Percentiles rank a stretch among this genome's conserved stretches.
phyloP scores from a whole-genome alignment of 2,329 filamentous ascomycete genomes.

The Remersonia thermophila region DNA sequence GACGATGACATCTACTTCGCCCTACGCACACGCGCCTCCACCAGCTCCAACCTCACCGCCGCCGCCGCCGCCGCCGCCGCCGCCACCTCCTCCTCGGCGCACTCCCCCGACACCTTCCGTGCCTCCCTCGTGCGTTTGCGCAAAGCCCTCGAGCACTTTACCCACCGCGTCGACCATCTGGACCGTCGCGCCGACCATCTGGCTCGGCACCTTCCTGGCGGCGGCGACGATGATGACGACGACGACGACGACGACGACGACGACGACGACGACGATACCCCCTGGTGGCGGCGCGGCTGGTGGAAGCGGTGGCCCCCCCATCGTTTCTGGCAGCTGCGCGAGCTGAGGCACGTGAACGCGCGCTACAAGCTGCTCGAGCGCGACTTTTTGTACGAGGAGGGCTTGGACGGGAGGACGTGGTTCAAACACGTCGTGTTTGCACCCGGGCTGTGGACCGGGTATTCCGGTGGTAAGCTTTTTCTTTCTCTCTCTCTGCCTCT shows the following conservation, averaged over 20 bases:
- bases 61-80: neutral
- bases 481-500: too few relatives aligned
- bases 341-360: constrained; percentile 56
- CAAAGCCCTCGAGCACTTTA: constrained; percentile 22
- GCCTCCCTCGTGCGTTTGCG: constrained; percentile 22
- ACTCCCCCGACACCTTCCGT: constrained; percentile 11
- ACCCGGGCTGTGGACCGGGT: constrained; percentile 83
- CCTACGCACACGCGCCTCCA: constrained; percentile 21
- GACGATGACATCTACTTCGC: constrained; percentile 23
- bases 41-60: constrained; percentile 1
- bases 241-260: too few relatives aligned
- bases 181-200: constrained; percentile 29
- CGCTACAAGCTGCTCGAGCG: constrained; percentile 80
- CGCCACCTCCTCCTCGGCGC: neutral
- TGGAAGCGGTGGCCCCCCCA: constrained; percentile 61
- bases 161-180: constrained; percentile 7
- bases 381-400: constrained; percentile 61
- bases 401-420: constrained; percentile 70
- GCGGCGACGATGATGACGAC: too few relatives aligned
- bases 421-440: constrained; percentile 95
- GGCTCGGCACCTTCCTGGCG: constrained; percentile 22
- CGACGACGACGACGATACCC: too few relatives aligned
- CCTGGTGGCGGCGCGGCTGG: constrained; percentile 47
- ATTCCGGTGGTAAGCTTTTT: too few relatives aligned
- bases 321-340: constrained; percentile 31